Base-by-base conservation (phyloP, 2,329 filamentous ascomycete genomes). In the Onygenales sp. region DNA sequence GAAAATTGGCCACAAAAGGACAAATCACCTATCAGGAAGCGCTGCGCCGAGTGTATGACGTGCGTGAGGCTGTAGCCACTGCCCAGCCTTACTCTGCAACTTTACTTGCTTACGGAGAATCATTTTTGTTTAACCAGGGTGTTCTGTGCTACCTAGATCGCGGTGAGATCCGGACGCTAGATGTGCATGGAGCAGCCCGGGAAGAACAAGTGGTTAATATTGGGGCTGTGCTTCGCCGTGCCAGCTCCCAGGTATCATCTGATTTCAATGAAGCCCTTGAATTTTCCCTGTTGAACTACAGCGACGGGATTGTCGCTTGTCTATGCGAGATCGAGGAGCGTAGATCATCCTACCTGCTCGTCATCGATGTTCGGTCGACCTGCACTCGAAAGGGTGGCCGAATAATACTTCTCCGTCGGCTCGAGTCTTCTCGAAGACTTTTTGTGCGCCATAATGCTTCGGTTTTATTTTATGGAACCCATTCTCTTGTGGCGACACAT, bases 381-480 rank as follows among this genome's bases (percentile, higher is more conserved):
- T 43, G 48, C 9, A 55, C 56, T 34, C 54, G 51, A 13, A 54
- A 54, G 11, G 52, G 46, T 14, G 62, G 56, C 31, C 62, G 68
- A 27, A 56, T 82, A 13, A 60, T 80, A 2, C 65, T 76, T 10
- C 66, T 64, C 11, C 64, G 64, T 34, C 67, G 53, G 46, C 66
- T 83, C 42, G 62, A 70, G 13, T 77, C 76, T 31, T 73, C 72
- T 2, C 69, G 74, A 32, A 82, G 79, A 55, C 67, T 89, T 1
- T 87, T 89, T 64, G 84, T 86, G 2, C 79, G 86, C 8, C 85
- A 88, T 56, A 81, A 82, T 54, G 61, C 65, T 1, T 62, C 74
- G 1, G 83, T 80, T 63, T 72, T 90, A 2, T 85, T 84, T 61
- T 86, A 81, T 59, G 86, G 85, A 4, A 84, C 82, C 0, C 80